These are phyloP conservation scores for Luffa aegyptiaca DNA, from an alignment of 306 rosid genomes.

Conservation along the genomic window DNA sequence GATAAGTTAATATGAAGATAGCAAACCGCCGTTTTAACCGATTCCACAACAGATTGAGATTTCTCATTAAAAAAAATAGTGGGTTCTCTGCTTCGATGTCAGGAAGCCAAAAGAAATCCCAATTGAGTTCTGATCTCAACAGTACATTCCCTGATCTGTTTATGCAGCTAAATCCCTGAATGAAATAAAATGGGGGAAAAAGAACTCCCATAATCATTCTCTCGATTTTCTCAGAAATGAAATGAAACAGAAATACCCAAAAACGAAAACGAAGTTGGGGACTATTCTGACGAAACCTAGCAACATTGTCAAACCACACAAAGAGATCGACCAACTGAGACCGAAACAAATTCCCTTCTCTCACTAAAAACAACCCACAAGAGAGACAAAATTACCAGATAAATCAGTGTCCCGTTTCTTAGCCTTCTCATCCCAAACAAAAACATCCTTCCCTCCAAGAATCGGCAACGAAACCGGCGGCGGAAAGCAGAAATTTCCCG, in stretches of 20 bases:
- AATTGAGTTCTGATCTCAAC: neutral
- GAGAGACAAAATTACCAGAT: constrained; percentile 40
- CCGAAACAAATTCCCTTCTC: neutral
- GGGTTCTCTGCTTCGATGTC: neutral
- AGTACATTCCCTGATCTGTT: neutral
- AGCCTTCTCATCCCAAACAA: constrained; percentile 56
- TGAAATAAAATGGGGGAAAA: neutral
- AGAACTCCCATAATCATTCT: neutral
- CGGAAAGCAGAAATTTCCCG: constrained; percentile 32
- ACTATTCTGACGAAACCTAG: neutral
- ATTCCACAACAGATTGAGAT: neutral
- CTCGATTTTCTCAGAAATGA: neutral
- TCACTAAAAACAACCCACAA: neutral
- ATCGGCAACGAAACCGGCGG: constrained; percentile 56
- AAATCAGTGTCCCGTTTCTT: constrained; percentile 38
- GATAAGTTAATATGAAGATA: neutral
- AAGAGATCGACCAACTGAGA: neutral
- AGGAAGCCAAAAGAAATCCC: neutral
- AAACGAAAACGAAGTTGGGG: neutral
- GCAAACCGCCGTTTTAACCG: neutral
- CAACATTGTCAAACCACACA: neutral
- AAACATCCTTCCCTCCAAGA: constrained; percentile 62
- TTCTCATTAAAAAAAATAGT: neutral
- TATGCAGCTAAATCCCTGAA: neutral
- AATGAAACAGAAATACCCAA: neutral